Conservation (phyloP, 2,329 filamentous ascomycete species). For the Dactylonectria macrodidyma region DNA sequence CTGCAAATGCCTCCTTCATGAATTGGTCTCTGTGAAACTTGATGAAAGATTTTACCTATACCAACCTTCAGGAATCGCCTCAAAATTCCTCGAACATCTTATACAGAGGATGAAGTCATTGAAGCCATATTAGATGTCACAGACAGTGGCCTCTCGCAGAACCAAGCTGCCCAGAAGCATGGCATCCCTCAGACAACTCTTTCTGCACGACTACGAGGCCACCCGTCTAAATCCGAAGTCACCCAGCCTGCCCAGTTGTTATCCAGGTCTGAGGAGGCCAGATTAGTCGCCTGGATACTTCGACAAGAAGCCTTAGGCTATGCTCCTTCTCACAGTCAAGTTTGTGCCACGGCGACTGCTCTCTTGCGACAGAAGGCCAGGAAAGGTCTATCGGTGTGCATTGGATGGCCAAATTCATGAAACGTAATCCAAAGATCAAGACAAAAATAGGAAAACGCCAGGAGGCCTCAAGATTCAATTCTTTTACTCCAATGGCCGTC, state of each 20-base stretch:
- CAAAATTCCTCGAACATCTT: too few relatives aligned
- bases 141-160: slow-evolving; percentile 25
- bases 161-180: slow-evolving; percentile 15
- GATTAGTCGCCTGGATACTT: too few relatives aligned
- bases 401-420: slow-evolving; percentile 16
- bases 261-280: too few relatives aligned
- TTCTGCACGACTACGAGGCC: slow-evolving; percentile 19
- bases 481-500: slow-evolving; percentile 20
- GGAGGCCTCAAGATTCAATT: slow-evolving; percentile 13
- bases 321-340: too few relatives aligned
- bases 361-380: not conserved
- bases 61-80: too few relatives aligned
- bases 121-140: slow-evolving; percentile 27
- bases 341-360: too few relatives aligned
- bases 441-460: slow-evolving; percentile 16
- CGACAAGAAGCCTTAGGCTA: too few relatives aligned
- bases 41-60: too few relatives aligned
- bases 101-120: slow-evolving; percentile 5
- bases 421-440: slow-evolving; percentile 11
- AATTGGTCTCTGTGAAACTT: too few relatives aligned
- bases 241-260: too few relatives aligned
- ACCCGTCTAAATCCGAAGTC: too few relatives aligned
- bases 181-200: slow-evolving; percentile 17
- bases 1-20: too few relatives aligned
- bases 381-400: not conserved